Conservation (phyloP, 1,284 basidiomycete species). For the Cutaneotrichosporon mucoides region DNA sequence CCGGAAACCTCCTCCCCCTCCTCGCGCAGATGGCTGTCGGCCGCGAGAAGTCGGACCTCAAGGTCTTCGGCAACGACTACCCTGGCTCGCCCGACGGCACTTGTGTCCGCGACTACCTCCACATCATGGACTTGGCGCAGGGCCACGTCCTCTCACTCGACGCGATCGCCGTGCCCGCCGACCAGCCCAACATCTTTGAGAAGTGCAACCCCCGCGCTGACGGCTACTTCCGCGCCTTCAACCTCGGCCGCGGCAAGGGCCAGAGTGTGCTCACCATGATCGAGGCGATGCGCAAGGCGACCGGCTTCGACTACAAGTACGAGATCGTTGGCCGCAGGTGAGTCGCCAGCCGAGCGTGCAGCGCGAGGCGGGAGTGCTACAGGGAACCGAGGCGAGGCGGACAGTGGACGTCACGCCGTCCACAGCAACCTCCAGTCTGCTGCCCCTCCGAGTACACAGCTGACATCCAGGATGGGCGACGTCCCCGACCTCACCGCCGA, state of each 20-base stretch:
- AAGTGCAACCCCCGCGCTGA: conserved; percentile 37
- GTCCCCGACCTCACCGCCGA: conserved; percentile 97
- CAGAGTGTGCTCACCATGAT: conserved; percentile 92
- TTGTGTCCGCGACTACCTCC: conserved; percentile 95
- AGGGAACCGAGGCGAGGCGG: too few species aligned
- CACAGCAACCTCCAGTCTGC: too few species aligned
- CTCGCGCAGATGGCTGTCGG: conserved; percentile 95
- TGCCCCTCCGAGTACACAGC: background rate
- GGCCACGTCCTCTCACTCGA: conserved; percentile 92
- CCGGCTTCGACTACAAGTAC: conserved; percentile 60
- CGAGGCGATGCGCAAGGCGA: conserved; percentile 90
- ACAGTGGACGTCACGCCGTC: too few species aligned
- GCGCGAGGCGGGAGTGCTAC: too few species aligned
- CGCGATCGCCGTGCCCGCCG: conserved; percentile 53
- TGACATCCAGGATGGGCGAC: conserved; percentile 68
- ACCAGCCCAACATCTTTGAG: conserved; percentile 38
- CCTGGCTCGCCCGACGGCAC: conserved; percentile 82
- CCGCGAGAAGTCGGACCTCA: conserved; percentile 73
- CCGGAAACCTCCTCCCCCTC: conserved; percentile 90
- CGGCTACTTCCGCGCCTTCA: conserved; percentile 82
- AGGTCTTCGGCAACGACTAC: conserved; percentile 98
- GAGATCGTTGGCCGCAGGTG: conserved; percentile 71
- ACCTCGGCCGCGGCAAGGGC: conserved; percentile 89
- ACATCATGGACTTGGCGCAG: conserved; percentile 89
- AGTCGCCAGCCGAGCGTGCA: too few species aligned